Evolutionary conservation across 1,139 yeast genomes (phyloP).

Genomic region (Taphrina sp.): DNA sequence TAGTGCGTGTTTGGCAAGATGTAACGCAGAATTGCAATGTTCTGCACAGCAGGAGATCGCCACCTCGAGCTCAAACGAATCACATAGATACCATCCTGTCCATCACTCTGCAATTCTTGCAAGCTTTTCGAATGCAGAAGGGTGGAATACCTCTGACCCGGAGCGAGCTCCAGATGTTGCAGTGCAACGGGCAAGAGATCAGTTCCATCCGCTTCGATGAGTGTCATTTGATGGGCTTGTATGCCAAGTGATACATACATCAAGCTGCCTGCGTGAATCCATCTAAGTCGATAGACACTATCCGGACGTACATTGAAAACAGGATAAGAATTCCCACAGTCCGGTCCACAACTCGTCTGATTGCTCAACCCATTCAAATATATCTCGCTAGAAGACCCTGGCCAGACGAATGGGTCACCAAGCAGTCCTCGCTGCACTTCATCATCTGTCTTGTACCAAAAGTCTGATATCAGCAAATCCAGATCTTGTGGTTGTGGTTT

Average conservation of each 20-base stretch:
- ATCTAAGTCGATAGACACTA: slow-evolving; percentile 53
- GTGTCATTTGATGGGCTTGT: slow-evolving; percentile 54
- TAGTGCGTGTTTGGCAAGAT: neutral
- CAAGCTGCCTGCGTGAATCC: slow-evolving; percentile 57
- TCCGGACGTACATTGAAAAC: slow-evolving; percentile 50
- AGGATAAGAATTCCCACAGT: slow-evolving; percentile 35
- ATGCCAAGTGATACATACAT: slow-evolving; percentile 56
- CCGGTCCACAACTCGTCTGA: slow-evolving; percentile 26
- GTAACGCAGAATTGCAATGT: slow-evolving; percentile 13
- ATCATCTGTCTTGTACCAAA: slow-evolving; percentile 48
- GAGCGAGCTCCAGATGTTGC: slow-evolving; percentile 59
- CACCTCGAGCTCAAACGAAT: slow-evolving; percentile 48
- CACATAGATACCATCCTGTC: slow-evolving; percentile 38
- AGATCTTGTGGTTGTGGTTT: slow-evolving; percentile 47
- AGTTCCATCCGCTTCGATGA: slow-evolving; percentile 73
- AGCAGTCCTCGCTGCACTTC: slow-evolving; percentile 45
- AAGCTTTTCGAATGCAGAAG: slow-evolving; percentile 43
- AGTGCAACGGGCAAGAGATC: slow-evolving; percentile 58
- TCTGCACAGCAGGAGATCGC: slow-evolving; percentile 38
- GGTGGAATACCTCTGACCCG: slow-evolving; percentile 39
- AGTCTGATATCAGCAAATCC: slow-evolving; percentile 45
- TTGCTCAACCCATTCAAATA: slow-evolving; percentile 40
- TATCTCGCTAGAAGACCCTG: slow-evolving; percentile 51
- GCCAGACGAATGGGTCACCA: slow-evolving; percentile 54
- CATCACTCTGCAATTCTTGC: slow-evolving; percentile 39